Evolutionary conservation across 441 rosid species (phyloP), one percentile per base, ranked within the genome.

Genomic region (Pelargonium australe): DNA sequence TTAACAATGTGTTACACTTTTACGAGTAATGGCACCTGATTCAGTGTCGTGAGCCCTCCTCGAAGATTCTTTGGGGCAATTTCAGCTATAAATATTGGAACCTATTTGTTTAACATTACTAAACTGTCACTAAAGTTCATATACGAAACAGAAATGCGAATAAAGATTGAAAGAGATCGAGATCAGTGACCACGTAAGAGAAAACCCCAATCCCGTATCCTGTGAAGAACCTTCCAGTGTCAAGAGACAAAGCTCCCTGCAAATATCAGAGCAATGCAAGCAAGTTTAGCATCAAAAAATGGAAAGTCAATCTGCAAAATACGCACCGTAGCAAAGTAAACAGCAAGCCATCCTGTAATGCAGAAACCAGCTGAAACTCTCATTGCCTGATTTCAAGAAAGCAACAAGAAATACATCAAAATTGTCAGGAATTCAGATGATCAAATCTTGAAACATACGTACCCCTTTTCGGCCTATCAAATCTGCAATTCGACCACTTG

Each of bases 121-220:
- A 68, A 68, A 25, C 8, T 51, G 25, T 34, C 10, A 58, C 49
- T 12, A 44, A 44, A 12, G 2, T 1, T 44, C 31, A 28, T 28
- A 28, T 44, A 7, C 13, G 12, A 44, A 44, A 44, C 13, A 53
- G 16, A 34, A 45, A 31, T 44, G 49, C 5, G 49, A 44, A 44
- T 0, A 1, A 12, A 5, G 10, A 11, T 5, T 67, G 34, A 9
- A 61, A 31, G 14, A 41, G 17, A 44, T 17, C 23, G 23, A 20
- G 23, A 20, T 20, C 23, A 72, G 20, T 76, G 87, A 93, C 98
- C 90, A 89, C 97, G 72, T 79, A 89, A 60, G 97, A 93, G 80
- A 93, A 86, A 68, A 91, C 84, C 72, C 97, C 97, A 77, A 89
- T 88, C 9, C 93, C 97, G 69, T 77, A 93, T 73, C 97, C 97